Conservation (phyloP, 495 filamentous ascomycete genomes). For the Penicilliopsis zonata region DNA sequence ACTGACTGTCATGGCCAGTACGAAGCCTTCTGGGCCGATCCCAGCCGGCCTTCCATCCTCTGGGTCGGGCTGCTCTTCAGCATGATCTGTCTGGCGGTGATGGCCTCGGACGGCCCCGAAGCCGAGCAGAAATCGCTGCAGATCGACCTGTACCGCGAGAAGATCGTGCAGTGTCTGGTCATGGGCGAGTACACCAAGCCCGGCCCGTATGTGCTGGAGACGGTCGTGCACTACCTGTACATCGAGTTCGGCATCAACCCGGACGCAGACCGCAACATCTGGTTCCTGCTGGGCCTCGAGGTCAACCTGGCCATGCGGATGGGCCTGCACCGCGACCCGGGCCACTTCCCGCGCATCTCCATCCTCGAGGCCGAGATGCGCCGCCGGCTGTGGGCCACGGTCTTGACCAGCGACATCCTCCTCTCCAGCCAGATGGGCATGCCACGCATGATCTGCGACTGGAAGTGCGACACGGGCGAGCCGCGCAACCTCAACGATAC, state of each 20-base stretch:
- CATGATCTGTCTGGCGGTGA: constrained; percentile 11
- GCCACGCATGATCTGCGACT: constrained; percentile 16
- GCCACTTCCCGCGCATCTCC: constrained; percentile 11
- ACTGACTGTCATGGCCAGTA: no score
- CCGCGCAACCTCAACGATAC: constrained; percentile 20
- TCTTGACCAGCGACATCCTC: constrained; percentile 13
- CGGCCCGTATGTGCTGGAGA: constrained; percentile 15
- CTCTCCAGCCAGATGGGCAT: constrained; percentile 19
- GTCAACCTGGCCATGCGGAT: constrained; percentile 16
- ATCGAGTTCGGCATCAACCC: constrained; percentile 7
- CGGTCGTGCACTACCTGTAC: constrained; percentile 15
- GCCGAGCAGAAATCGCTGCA: constrained; percentile 6
- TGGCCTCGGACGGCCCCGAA: constrained; percentile 3
- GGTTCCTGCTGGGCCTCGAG: constrained; percentile 12
- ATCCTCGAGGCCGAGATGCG: constrained; percentile 20
- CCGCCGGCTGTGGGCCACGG: constrained; percentile 14
- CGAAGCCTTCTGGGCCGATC: constrained; percentile 20
- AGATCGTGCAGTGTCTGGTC: constrained; percentile 17
- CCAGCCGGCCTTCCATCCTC: constrained; percentile 5
- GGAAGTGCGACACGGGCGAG: constrained; percentile 17
- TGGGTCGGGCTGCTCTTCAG: constrained; percentile 22
- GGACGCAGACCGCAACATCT: constrained; percentile 10
- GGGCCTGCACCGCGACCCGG: constrained; percentile 21
- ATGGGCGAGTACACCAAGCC: constrained; percentile 16
- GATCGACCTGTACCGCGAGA: constrained; percentile 13